A percentile compares a stretch with the other conserved stretches of the same genome.
phyloP scores from a whole-genome alignment of 2,329 filamentous ascomycete genomes.

The Pyricularia sp. region DNA sequence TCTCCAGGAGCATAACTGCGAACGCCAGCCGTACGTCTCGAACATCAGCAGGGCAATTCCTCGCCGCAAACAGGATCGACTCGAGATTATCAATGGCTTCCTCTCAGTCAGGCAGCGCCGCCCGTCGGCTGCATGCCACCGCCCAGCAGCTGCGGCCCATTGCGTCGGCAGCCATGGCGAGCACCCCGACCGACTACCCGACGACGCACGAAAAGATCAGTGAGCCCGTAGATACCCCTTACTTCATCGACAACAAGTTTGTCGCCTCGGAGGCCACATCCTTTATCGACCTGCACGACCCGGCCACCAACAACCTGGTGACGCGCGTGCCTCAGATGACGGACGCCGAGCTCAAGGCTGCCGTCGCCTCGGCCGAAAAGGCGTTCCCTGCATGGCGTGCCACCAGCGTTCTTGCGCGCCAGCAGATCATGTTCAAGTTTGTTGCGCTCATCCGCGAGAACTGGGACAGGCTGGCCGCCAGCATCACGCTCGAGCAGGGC shows the following conservation, averaged over 20 bases:
- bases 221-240: slow-evolving; percentile 57
- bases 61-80: slow-evolving; percentile 8
- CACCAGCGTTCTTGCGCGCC: slow-evolving; percentile 59
- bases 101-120: slow-evolving; percentile 2
- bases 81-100: slow-evolving; percentile 12
- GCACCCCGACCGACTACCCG: slow-evolving; percentile 49
- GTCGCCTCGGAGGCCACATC: slow-evolving; percentile 51
- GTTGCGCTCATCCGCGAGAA: slow-evolving; percentile 68
- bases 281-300: slow-evolving; percentile 72
- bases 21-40: slow-evolving; percentile 17
- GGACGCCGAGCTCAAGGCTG: slow-evolving; percentile 60
- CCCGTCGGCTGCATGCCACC: slow-evolving; percentile 43
- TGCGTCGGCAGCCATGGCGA: slow-evolving; percentile 24
- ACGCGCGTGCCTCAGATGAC: slow-evolving; percentile 75
- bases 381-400: slow-evolving; percentile 63
- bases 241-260: slow-evolving; percentile 75
- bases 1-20: slow-evolving; percentile 25
- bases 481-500: slow-evolving; percentile 78
- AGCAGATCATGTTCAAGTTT: slow-evolving; percentile 83
- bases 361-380: slow-evolving; percentile 61
- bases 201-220: slow-evolving; percentile 56
- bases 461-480: slow-evolving; percentile 73
- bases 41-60: slow-evolving; percentile 14
- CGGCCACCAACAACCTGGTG: slow-evolving; percentile 74
- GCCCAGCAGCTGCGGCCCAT: slow-evolving; percentile 37